Percentiles rank a stretch among this genome's conserved stretches.
Evolutionary conservation across 805 yeast genomes (phyloP).

Genomic region (Yamadazyma insecticola): DNA sequence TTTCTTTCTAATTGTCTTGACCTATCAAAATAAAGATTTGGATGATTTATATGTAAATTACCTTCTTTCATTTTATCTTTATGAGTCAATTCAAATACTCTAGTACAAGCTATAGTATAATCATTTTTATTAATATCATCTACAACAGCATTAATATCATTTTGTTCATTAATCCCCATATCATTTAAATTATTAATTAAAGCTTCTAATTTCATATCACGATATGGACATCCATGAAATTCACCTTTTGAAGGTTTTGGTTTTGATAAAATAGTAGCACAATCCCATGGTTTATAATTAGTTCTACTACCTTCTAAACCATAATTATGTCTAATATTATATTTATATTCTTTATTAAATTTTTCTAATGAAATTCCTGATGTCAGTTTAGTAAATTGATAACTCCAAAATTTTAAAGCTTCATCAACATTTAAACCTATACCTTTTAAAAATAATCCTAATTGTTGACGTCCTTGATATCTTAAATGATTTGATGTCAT

Average conservation of each 20-base stretch:
- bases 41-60: conserved; percentile 70
- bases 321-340: conserved; percentile 83
- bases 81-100: conserved; percentile 76
- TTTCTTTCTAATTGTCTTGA: conserved; percentile 51
- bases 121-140: conserved; percentile 67
- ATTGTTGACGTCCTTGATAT: conserved; percentile 80
- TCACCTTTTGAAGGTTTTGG: conserved; percentile 68
- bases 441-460: conserved; percentile 80
- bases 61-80: conserved; percentile 41
- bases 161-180: conserved; percentile 63
- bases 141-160: conserved; percentile 52
- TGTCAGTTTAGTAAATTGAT: conserved; percentile 52
- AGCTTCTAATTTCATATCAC: conserved; percentile 66
- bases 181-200: conserved; percentile 51
- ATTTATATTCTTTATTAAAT: conserved; percentile 83
- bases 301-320: conserved; percentile 89
- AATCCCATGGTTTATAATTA: conserved; percentile 82
- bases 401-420: conserved; percentile 80
- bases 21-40: conserved; percentile 82
- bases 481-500: conserved; percentile 65
- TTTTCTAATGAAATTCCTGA: conserved; percentile 59
- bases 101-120: conserved; percentile 83
- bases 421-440: conserved; percentile 86
- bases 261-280: conserved; percentile 68
- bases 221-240: conserved; percentile 90